Percentiles rank a stretch among this genome's conserved stretches.
These are phyloP conservation scores for Paecilomyces variotii DNA, from an alignment of 2,329 filamentous ascomycete species.

Conservation along the genomic window DNA sequence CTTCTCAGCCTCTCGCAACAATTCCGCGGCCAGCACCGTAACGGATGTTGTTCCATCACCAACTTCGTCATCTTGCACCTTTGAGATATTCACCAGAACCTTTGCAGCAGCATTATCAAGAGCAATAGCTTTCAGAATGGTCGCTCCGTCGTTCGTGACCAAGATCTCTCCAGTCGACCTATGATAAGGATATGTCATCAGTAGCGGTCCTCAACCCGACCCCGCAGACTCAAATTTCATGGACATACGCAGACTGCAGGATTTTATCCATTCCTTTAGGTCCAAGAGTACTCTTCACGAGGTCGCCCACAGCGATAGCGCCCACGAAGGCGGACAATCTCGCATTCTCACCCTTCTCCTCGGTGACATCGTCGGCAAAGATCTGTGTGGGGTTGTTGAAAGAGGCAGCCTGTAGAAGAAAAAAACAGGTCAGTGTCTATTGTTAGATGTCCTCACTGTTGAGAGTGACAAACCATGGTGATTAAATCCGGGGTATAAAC, in stretches of 20 bases:
- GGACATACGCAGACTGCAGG: conserved; percentile 78
- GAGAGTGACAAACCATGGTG: conserved; percentile 22
- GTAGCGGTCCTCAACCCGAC: neutral
- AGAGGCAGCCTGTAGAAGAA: conserved; percentile 21
- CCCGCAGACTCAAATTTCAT: neutral
- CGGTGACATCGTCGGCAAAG: conserved; percentile 91
- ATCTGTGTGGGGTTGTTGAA: conserved; percentile 81
- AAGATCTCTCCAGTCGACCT: conserved; percentile 94
- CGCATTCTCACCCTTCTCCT: conserved; percentile 99
- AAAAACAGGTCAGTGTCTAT: conserved; percentile 4
- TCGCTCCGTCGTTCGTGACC: conserved; percentile 98
- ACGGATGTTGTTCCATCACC: conserved; percentile 98
- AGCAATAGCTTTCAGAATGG: conserved; percentile 95
- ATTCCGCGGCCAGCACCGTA: conserved; percentile 85
- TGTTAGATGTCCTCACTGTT: neutral
- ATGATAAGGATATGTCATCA: conserved; percentile 11
- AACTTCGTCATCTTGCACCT: conserved; percentile 98
- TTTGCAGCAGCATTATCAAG: conserved; percentile 98
- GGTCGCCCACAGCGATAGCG: conserved; percentile 91
- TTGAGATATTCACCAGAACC: conserved; percentile 97
- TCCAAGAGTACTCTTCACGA: conserved; percentile 94
- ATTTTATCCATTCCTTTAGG: conserved; percentile 99
- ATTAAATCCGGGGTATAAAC: conserved; percentile 2
- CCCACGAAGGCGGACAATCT: conserved; percentile 97
- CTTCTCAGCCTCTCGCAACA: conserved; percentile 93